phyloP scores from a whole-genome alignment of 345 rosid genomes.

The Murraya koenigii region DNA sequence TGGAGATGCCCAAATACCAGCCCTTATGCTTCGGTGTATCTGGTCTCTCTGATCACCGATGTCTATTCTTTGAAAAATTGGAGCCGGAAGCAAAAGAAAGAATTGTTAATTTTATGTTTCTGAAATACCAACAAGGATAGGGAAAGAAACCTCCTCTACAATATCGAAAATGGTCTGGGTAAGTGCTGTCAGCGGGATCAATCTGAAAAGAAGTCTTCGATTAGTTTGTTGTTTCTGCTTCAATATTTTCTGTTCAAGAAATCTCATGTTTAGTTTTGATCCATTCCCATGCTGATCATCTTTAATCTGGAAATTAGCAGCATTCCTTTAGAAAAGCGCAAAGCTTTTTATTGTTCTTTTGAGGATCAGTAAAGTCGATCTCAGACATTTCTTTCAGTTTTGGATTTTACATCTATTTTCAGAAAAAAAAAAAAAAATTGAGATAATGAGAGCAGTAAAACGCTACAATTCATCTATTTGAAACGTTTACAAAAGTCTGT shows the following conservation, averaged over 20 bases:
- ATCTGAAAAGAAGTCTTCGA: not conserved
- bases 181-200: too few relatives aligned
- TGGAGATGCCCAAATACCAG: slow-evolving; percentile 47
- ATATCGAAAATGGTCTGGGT: not conserved
- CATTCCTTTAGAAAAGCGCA: too few relatives aligned
- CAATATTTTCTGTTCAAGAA: not conserved
- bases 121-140: not conserved
- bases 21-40: slow-evolving; percentile 65
- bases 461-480: not conserved
- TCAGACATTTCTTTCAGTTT: not conserved
- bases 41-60: slow-evolving; percentile 54
- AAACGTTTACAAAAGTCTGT: not conserved
- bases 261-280: too few relatives aligned
- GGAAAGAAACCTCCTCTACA: not conserved
- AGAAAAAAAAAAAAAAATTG: too few relatives aligned
- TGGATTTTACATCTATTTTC: not conserved
- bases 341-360: not conserved
- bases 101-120: not conserved
- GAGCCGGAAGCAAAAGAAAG: not conserved
- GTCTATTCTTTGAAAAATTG: not conserved
- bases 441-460: not conserved
- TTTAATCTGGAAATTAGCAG: too few relatives aligned
- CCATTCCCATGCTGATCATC: too few relatives aligned
- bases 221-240: not conserved
- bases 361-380: not conserved